Conservation (phyloP, 208 protist species). For the Leishmania arabica region DNA sequence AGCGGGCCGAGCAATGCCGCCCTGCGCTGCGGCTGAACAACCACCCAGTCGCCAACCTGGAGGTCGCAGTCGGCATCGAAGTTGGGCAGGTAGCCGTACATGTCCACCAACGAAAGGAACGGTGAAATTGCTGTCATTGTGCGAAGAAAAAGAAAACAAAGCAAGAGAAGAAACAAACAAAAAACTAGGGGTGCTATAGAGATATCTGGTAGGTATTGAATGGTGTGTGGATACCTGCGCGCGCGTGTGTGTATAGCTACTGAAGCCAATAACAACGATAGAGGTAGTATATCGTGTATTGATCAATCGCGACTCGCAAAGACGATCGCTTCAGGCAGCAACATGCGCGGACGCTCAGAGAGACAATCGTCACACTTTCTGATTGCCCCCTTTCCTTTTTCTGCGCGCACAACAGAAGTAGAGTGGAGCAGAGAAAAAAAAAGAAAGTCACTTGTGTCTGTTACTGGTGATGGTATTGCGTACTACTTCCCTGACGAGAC, state of each 20-base stretch:
- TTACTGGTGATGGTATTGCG: neutral
- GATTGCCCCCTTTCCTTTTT: neutral
- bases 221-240: neutral
- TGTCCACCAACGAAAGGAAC: conserved; percentile 41
- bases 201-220: neutral
- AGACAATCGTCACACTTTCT: neutral
- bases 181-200: neutral
- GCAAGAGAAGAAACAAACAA: conserved; percentile 3
- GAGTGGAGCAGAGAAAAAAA: neutral
- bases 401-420: neutral
- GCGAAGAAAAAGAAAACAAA: neutral
- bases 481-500: neutral
- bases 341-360: neutral
- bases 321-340: neutral
- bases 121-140: conserved; percentile 15
- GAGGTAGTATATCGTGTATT: neutral
- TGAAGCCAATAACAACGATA: neutral
- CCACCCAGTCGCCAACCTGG: conserved; percentile 84
- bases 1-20: conserved; percentile 56
- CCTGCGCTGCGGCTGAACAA: conserved; percentile 59
- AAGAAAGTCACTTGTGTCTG: neutral
- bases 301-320: neutral
- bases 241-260: neutral
- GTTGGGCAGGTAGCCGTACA: conserved; percentile 67
- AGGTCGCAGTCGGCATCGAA: conserved; percentile 63